phyloP scores from a whole-genome alignment of 495 filamentous ascomycete species.

The Penicillium cinerascens region DNA sequence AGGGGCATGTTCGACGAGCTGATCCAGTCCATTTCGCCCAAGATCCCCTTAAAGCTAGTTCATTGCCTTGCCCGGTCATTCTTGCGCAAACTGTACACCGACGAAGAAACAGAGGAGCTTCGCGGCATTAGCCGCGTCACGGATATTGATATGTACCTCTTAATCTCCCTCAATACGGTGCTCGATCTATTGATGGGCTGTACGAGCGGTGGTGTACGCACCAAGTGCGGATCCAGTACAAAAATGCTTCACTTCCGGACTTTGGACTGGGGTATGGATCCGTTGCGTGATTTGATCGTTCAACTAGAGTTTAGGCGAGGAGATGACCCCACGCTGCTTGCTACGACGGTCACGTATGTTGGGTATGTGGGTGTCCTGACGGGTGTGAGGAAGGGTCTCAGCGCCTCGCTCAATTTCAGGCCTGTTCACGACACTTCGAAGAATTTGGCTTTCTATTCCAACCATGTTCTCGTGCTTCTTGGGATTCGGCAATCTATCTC shows the following conservation, averaged over 20 bases:
- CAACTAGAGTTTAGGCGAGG: slow-evolving; percentile 53
- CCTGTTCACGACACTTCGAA: slow-evolving; percentile 48
- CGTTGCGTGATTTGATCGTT: slow-evolving; percentile 53
- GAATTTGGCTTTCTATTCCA: slow-evolving; percentile 41
- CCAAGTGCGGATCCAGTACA: slow-evolving; percentile 14
- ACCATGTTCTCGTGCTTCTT: slow-evolving; percentile 54
- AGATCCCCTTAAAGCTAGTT: slow-evolving; percentile 23
- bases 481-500: slow-evolving; percentile 56
- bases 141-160: slow-evolving; percentile 54
- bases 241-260: slow-evolving; percentile 63
- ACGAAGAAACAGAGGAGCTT: slow-evolving; percentile 61
- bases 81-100: slow-evolving; percentile 46
- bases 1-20: slow-evolving; percentile 49
- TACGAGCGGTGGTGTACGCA: slow-evolving; percentile 53
- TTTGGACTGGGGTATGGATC: slow-evolving; percentile 66
- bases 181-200: slow-evolving; percentile 66
- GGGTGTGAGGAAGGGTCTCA: slow-evolving; percentile 53
- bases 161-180: slow-evolving; percentile 59
- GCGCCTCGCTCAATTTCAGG: slow-evolving; percentile 62
- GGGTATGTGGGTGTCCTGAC: slow-evolving; percentile 63
- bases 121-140: slow-evolving; percentile 51
- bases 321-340: slow-evolving; percentile 40
- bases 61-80: slow-evolving; percentile 39
- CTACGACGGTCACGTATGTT: slow-evolving; percentile 58
- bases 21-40: slow-evolving; percentile 21